These are phyloP conservation scores for Ilyonectria robusta DNA, from an alignment of 2,329 filamentous ascomycete species.

Conservation along the genomic window DNA sequence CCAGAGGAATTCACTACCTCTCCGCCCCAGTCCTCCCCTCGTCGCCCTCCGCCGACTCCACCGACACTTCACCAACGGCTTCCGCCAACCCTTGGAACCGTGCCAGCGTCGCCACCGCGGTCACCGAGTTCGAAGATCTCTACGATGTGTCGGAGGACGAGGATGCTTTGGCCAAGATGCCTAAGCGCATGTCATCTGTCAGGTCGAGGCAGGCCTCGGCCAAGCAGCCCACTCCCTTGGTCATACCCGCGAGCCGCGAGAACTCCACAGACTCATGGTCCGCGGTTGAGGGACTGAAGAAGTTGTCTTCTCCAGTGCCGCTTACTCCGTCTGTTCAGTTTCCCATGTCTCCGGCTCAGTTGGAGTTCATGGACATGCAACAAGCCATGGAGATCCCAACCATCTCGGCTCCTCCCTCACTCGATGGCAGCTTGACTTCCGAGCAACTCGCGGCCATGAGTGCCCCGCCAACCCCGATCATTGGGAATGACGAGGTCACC, in stretches of 20 bases:
- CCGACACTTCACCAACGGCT: conserved; percentile 67
- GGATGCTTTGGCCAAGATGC: conserved; percentile 52
- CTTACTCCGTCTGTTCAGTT: conserved; percentile 77
- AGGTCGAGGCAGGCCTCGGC: conserved; percentile 59
- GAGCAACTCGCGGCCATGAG: conserved; percentile 89
- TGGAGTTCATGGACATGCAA: conserved; percentile 78
- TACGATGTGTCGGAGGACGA: conserved; percentile 91
- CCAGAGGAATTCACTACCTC: conserved; percentile 76
- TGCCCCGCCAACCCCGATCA: conserved; percentile 86
- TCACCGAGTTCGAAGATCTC: conserved; percentile 86
- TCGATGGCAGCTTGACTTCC: conserved; percentile 90
- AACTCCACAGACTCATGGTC: conserved; percentile 59
- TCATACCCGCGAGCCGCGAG: conserved; percentile 63
- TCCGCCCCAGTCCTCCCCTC: conserved; percentile 74
- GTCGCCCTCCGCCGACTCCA: conserved; percentile 70
- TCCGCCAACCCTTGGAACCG: conserved; percentile 75
- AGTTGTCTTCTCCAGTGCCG: conserved; percentile 70
- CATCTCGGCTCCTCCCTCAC: conserved; percentile 85
- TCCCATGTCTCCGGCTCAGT: conserved; percentile 81
- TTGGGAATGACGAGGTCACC: conserved; percentile 68
- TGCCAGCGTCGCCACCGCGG: conserved; percentile 73
- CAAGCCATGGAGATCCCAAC: conserved; percentile 78
- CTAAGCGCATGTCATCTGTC: conserved; percentile 49
- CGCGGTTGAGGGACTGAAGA: conserved; percentile 61
- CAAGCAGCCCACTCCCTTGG: conserved; percentile 60